phyloP scores from a whole-genome alignment of 257 asterid species.

The Lantana camara region DNA sequence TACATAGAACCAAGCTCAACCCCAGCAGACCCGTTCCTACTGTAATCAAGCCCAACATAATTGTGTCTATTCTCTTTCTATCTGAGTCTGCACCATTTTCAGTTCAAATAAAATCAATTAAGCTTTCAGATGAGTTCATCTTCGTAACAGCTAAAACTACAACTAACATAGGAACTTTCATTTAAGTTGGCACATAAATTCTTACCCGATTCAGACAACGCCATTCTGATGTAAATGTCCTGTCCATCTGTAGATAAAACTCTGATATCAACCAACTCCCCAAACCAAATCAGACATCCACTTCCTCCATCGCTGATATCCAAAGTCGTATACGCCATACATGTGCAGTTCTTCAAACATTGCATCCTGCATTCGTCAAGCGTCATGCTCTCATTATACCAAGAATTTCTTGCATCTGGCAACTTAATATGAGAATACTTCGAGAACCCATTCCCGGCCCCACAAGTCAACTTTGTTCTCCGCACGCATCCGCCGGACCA shows the following conservation, averaged over 20 bases:
- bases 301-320: slow-evolving; percentile 27
- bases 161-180: not conserved
- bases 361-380: slow-evolving; percentile 37
- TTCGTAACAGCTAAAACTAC: too few species aligned
- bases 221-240: slow-evolving; percentile 38
- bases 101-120: too few species aligned
- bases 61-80: too few species aligned
- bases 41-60: too few species aligned
- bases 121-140: too few species aligned
- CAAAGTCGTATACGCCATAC: slow-evolving; percentile 42
- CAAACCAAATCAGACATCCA: slow-evolving; percentile 53
- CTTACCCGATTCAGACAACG: slow-evolving; percentile 37
- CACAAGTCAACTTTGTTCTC: slow-evolving; percentile 31
- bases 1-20: too few species aligned
- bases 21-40: too few species aligned
- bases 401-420: slow-evolving; percentile 35
- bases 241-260: slow-evolving; percentile 17
- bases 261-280: slow-evolving; percentile 46
- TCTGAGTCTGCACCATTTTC: too few species aligned
- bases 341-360: slow-evolving; percentile 46
- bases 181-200: not conserved
- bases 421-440: slow-evolving; percentile 33
- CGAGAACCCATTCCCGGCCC: slow-evolving; percentile 26
- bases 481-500: slow-evolving; percentile 37
- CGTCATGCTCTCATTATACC: slow-evolving; percentile 29